Conservation (phyloP, 2,329 filamentous ascomycete species). For the Aspergillus sp. region DNA sequence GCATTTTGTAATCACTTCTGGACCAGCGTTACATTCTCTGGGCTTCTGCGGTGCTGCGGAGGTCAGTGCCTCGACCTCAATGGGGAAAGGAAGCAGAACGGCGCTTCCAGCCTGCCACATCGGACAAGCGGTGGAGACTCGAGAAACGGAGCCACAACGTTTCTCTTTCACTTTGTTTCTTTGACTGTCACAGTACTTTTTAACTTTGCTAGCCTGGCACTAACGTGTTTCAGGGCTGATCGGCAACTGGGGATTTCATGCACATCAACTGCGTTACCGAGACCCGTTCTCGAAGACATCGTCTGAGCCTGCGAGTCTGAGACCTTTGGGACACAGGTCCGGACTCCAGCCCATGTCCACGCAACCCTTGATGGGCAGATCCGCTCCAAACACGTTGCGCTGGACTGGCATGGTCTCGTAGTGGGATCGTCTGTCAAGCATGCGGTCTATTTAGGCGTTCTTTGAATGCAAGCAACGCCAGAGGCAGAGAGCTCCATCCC, state of each 20-base stretch:
- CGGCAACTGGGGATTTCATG: conserved; percentile 19
- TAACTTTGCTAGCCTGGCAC: conserved; percentile 1
- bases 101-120: neutral
- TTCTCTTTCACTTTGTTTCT: neutral
- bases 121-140: neutral
- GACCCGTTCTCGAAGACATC: conserved; percentile 7
- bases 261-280: conserved; percentile 15
- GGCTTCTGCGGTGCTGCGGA: neutral
- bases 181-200: neutral
- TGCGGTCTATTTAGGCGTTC: neutral
- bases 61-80: neutral
- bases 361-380: neutral
- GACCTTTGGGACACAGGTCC: neutral
- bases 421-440: neutral
- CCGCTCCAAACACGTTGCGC: neutral
- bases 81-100: neutral
- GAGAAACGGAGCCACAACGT: neutral
- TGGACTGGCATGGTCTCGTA: neutral
- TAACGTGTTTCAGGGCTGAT: conserved; percentile 22
- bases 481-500: neutral
- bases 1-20: neutral
- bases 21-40: too few relatives aligned
- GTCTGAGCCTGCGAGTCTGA: neutral
- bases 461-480: neutral
- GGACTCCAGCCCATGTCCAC: neutral